These are phyloP conservation scores for Podospora didyma DNA, from an alignment of 495 filamentous ascomycete genomes.

Conservation along the genomic window DNA sequence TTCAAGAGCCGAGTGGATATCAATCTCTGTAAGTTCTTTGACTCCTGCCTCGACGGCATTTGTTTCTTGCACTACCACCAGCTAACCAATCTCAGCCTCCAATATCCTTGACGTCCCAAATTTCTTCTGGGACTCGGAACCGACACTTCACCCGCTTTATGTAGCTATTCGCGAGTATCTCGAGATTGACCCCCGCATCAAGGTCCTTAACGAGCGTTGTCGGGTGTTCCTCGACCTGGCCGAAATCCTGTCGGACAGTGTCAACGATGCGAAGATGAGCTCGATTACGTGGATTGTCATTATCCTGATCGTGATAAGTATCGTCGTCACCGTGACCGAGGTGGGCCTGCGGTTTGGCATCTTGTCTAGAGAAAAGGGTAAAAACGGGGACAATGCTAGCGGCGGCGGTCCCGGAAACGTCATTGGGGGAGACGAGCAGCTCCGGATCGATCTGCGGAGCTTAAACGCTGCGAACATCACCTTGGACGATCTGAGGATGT, in stretches of 20 bases:
- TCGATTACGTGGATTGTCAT: constrained; percentile 98
- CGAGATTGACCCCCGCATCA: constrained; percentile 90
- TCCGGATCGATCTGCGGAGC: constrained; percentile 17
- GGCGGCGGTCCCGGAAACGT: constrained; percentile 7
- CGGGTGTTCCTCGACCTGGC: constrained; percentile 95
- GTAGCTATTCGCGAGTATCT: constrained; percentile 94
- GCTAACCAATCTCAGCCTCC: constrained; percentile 54
- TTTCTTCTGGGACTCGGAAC: constrained; percentile 98
- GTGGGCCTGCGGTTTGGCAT: constrained; percentile 85
- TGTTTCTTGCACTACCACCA: background rate
- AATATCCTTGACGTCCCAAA: constrained; percentile 97
- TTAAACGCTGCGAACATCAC: constrained; percentile 33
- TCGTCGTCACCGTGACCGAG: constrained; percentile 85
- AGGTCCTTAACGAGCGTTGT: constrained; percentile 95
- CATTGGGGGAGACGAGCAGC: constrained; percentile 9
- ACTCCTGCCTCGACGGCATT: background rate
- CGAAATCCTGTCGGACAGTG: constrained; percentile 88
- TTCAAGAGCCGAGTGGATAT: constrained; percentile 96
- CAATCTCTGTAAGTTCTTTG: constrained; percentile 75
- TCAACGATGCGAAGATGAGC: constrained; percentile 91
- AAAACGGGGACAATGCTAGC: constrained; percentile 12
- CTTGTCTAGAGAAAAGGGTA: constrained; percentile 46
- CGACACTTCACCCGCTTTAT: constrained; percentile 91
- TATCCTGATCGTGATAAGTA: constrained; percentile 83
- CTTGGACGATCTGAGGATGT: constrained; percentile 33